phyloP scores from a whole-genome alignment of 2,329 filamentous ascomycete genomes.

The Ceratocystis diversiconidia region DNA sequence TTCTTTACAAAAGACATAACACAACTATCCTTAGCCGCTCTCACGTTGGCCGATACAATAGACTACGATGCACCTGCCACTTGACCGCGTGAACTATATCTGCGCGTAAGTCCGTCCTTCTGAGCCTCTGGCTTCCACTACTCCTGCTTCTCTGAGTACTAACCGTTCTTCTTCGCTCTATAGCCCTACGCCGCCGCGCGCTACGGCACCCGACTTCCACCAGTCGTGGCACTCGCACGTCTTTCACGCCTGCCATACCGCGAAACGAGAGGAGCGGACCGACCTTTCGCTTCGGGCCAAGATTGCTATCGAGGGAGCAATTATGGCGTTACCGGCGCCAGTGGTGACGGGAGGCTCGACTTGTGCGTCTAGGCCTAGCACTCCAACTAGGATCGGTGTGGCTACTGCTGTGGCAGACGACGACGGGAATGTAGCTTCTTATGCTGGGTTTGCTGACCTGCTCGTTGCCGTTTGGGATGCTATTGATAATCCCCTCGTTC shows the following conservation, averaged over 20 bases:
- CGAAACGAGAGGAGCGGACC: constrained; percentile 9
- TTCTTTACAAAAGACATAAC: neutral
- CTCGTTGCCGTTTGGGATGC: constrained; percentile 10
- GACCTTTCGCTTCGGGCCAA: constrained; percentile 9
- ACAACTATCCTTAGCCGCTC: neutral
- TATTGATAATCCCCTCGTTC: constrained; percentile 14
- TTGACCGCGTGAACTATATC: neutral
- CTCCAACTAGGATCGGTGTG: neutral
- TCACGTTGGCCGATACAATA: neutral
- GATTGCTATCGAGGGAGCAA: constrained; percentile 11
- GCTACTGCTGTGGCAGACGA: neutral
- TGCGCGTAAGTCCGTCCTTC: neutral
- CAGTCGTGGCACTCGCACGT: constrained; percentile 6
- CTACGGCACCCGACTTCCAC: neutral
- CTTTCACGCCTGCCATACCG: constrained; percentile 7
- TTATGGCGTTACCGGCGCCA: constrained; percentile 9
- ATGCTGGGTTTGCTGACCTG: constrained; percentile 2
- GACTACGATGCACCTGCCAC: neutral
- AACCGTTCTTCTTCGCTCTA: neutral
- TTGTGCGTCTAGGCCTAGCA: neutral
- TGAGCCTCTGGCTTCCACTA: neutral
- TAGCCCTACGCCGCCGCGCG: neutral
- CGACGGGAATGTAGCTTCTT: neutral
- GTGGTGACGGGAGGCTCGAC: neutral
- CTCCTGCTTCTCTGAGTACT: neutral